A percentile compares a stretch with the other conserved stretches of the same genome.
Conservation (phyloP, 495 filamentous ascomycete genomes). For the Talaromyces stipitatus region DNA sequence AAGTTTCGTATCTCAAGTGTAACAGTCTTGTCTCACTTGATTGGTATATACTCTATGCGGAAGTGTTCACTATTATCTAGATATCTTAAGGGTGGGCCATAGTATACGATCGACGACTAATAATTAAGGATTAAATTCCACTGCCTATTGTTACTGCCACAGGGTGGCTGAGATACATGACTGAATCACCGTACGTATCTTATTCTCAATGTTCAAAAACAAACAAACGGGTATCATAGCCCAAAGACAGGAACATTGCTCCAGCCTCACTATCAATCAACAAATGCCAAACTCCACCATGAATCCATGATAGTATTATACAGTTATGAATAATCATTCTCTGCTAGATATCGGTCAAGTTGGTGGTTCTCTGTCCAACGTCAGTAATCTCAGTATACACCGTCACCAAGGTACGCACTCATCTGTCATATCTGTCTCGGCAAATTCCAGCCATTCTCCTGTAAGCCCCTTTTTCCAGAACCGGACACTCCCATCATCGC, state of each 20-base stretch:
- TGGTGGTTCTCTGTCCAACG: conserved; percentile 5
- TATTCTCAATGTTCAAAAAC: not conserved
- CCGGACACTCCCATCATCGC: conserved; percentile 40
- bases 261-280: not conserved
- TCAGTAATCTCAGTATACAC: conserved; percentile 7
- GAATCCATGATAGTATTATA: not conserved
- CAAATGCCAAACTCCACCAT: not conserved
- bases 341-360: not conserved
- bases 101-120: no score
- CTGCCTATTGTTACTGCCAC: no score
- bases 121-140: no score
- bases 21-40: no score
- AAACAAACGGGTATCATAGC: not conserved
- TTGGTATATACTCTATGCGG: no score
- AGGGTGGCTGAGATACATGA: not conserved
- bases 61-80: no score
- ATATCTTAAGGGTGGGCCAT: no score
- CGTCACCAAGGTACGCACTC: conserved; percentile 9
- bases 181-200: no score
- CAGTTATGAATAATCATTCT: not conserved
- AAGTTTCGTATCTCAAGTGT: no score
- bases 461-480: conserved; percentile 44
- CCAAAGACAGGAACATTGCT: not conserved
- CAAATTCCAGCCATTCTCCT: conserved; percentile 45
- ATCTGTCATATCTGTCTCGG: conserved; percentile 37